Conservation (phyloP, 108 stramenopile genomes). For the Licmophora abbreviata region DNA sequence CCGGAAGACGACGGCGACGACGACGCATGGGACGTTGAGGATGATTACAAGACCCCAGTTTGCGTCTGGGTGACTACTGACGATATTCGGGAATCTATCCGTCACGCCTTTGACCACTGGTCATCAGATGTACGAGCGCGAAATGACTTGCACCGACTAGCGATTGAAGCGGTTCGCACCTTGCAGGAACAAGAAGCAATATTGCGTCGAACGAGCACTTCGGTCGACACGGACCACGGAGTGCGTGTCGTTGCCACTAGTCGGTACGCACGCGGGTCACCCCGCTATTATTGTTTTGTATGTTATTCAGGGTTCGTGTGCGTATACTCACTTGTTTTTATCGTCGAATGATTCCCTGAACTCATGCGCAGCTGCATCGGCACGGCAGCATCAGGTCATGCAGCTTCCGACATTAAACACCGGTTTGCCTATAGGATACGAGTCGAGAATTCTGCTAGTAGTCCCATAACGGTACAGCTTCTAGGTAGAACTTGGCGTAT, state of each 20-base stretch:
- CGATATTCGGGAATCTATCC: neutral
- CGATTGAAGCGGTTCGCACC: neutral
- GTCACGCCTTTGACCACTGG: neutral
- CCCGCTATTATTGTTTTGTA: neutral
- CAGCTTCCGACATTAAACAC: conserved; percentile 12
- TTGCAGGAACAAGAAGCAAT: neutral
- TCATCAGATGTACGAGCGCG: neutral
- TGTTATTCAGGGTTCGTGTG: neutral
- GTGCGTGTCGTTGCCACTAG: conserved; percentile 19
- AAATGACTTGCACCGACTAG: too few species aligned
- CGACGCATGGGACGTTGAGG: neutral
- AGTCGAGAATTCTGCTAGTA: conserved; percentile 21
- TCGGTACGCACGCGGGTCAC: neutral
- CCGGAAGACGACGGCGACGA: neutral
- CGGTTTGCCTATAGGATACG: conserved; percentile 48
- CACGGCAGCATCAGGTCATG: conserved; percentile 4
- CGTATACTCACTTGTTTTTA: neutral
- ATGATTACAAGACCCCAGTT: neutral
- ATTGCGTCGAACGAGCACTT: neutral
- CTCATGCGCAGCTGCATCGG: conserved; percentile 5
- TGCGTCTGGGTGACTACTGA: neutral
- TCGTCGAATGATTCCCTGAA: conserved; percentile 5
- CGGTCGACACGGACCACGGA: neutral
- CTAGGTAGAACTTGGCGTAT: conserved; percentile 51
- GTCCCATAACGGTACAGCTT: conserved; percentile 26